Conservation (phyloP, 345 rosid genomes). For the Isatis tinctoria region DNA sequence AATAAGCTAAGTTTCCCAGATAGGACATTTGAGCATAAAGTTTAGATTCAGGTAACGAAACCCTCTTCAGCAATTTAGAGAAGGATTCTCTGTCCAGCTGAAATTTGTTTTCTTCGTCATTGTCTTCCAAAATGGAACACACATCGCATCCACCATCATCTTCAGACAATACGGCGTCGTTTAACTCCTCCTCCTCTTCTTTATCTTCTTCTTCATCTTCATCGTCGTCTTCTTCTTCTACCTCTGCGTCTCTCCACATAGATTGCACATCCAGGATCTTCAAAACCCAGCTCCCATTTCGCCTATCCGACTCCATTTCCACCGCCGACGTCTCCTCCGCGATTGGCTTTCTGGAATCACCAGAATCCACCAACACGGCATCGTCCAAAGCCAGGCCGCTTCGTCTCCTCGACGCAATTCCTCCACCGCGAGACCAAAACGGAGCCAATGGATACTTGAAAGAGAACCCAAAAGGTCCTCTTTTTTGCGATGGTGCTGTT, state of each 20-base stretch:
- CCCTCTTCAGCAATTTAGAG: slow-evolving; percentile 61
- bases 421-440: slow-evolving; percentile 54
- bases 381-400: slow-evolving; percentile 63
- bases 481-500: slow-evolving; percentile 31
- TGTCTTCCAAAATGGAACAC: slow-evolving; percentile 37
- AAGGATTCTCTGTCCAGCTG: slow-evolving; percentile 68
- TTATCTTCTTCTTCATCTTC: not conserved
- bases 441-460: slow-evolving; percentile 58
- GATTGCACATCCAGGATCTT: slow-evolving; percentile 78
- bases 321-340: slow-evolving; percentile 19
- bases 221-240: not conserved
- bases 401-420: slow-evolving; percentile 34
- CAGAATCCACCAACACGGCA: slow-evolving; percentile 49
- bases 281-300: slow-evolving; percentile 70
- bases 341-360: slow-evolving; percentile 27
- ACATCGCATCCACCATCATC: slow-evolving; percentile 44
- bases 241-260: slow-evolving; percentile 43
- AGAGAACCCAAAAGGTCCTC: slow-evolving; percentile 52
- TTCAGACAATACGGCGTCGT: slow-evolving; percentile 1
- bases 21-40: slow-evolving; percentile 75
- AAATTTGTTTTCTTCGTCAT: slow-evolving; percentile 32
- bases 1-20: slow-evolving; percentile 72
- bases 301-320: slow-evolving; percentile 29
- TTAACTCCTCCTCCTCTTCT: not conserved
- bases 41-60: slow-evolving; percentile 62